phyloP scores from a whole-genome alignment of 2,329 filamentous ascomycete species.

The Trichoderma endophyticum region DNA sequence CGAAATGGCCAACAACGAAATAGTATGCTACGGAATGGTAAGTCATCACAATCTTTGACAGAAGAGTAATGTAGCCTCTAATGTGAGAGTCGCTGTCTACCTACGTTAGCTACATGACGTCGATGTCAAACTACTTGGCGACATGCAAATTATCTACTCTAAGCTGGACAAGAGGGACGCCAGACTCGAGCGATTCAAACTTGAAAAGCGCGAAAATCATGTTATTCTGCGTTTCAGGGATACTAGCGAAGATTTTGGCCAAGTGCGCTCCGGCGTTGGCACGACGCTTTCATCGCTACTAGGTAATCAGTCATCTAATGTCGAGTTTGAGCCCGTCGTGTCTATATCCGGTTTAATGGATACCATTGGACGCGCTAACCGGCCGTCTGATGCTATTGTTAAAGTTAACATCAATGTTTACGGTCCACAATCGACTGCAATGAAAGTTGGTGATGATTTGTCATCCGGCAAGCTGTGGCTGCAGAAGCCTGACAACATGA shows the following conservation, averaged over 20 bases:
- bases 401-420: slow-evolving; percentile 38
- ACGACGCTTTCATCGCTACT: background rate
- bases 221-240: background rate
- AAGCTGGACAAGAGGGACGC: background rate
- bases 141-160: background rate
- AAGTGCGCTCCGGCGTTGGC: background rate
- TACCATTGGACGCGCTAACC: slow-evolving; percentile 26
- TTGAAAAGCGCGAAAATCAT: background rate
- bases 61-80: background rate
- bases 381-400: slow-evolving; percentile 29
- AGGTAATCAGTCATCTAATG: background rate
- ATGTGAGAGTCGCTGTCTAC: background rate
- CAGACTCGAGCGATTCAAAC: background rate
- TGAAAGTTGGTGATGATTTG: slow-evolving; percentile 28
- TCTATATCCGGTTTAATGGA: slow-evolving; percentile 21
- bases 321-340: slow-evolving; percentile 18
- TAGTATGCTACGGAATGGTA: slow-evolving; percentile 14
- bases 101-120: slow-evolving; percentile 1
- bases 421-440: slow-evolving; percentile 26
- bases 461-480: slow-evolving; percentile 34
- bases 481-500: slow-evolving; percentile 31
- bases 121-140: slow-evolving; percentile 1
- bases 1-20: background rate
- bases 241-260: background rate
- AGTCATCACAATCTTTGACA: background rate